Conservation (phyloP, 208 protist genomes). For the Herpetomonas tarakana region DNA sequence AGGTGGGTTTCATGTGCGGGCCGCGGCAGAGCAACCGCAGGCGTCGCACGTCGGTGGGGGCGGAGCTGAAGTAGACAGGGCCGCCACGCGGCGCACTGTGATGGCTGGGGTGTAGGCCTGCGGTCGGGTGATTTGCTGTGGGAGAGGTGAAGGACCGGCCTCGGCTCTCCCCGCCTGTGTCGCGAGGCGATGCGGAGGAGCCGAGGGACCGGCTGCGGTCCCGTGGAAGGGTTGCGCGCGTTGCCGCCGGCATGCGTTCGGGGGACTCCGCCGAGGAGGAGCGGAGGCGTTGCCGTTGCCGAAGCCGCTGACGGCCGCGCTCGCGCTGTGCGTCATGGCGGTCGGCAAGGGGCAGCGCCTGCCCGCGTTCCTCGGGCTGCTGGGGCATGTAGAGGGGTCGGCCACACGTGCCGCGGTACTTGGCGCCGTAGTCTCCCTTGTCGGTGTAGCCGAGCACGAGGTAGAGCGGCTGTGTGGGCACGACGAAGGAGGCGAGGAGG, state of each 20-base stretch:
- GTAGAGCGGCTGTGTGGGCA: slow-evolving; percentile 32
- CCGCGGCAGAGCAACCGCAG: background rate
- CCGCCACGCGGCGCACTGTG: too few species aligned
- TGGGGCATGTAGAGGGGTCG: background rate
- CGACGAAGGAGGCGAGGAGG: slow-evolving; percentile 35
- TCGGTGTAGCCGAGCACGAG: slow-evolving; percentile 29
- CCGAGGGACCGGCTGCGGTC: too few species aligned
- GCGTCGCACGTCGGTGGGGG: background rate
- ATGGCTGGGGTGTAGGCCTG: too few species aligned
- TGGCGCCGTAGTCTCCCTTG: background rate
- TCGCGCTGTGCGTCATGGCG: too few species aligned
- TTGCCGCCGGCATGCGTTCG: slow-evolving; percentile 10
- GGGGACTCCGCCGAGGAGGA: background rate
- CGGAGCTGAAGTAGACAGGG: too few species aligned
- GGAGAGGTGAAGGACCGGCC: too few species aligned
- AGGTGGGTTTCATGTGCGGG: slow-evolving; percentile 15
- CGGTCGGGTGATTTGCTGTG: too few species aligned
- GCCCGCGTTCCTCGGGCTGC: too few species aligned
- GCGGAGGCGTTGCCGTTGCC: too few species aligned
- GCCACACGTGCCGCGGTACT: background rate
- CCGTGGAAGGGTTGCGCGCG: slow-evolving; percentile 7
- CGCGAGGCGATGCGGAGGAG: background rate
- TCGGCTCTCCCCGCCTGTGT: too few species aligned
- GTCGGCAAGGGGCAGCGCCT: too few species aligned
- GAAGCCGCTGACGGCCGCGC: too few species aligned